A percentile compares a stretch with the other conserved stretches of the same genome.
phyloP scores from a whole-genome alignment of 2,329 filamentous ascomycete genomes.

The Hymenoscyphus infarciens region DNA sequence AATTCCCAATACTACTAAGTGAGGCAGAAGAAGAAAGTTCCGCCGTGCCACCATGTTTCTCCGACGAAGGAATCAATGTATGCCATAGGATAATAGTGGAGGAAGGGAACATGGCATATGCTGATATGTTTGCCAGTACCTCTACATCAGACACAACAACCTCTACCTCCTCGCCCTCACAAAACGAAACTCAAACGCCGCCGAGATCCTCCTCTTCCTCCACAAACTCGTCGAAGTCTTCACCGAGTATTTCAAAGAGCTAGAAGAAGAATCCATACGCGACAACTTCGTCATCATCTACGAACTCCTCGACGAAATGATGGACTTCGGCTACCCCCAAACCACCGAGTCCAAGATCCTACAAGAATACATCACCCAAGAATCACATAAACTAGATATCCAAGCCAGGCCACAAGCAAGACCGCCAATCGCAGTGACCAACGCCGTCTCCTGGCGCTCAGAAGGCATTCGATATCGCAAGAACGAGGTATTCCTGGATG shows the following conservation, averaged over 20 bases:
- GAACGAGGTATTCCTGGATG: conserved; percentile 98
- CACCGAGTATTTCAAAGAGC: conserved; percentile 98
- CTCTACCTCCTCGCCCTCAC: conserved; percentile 96
- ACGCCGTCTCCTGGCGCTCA: conserved; percentile 95
- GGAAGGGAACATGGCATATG: not conserved
- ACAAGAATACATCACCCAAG: conserved; percentile 98
- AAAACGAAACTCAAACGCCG: conserved; percentile 98
- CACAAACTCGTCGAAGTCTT: conserved; percentile 99
- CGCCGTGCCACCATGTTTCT: conserved; percentile 95
- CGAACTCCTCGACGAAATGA: conserved; percentile 98
- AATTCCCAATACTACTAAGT: conserved; percentile 91
- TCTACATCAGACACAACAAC: conserved; percentile 99
- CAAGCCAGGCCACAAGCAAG: conserved; percentile 92
- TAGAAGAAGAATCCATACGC: conserved; percentile 97
- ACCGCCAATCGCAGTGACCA: conserved; percentile 95
- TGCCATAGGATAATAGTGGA: conserved; percentile 30
- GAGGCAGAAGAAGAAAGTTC: conserved; percentile 99
- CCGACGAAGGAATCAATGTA: conserved; percentile 96
- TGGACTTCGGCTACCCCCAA: conserved; percentile 99
- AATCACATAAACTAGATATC: conserved; percentile 96
- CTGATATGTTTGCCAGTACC: conserved; percentile 58
- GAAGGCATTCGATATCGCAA: conserved; percentile 98
- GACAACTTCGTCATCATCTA: conserved; percentile 99
- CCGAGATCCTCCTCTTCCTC: conserved; percentile 95
- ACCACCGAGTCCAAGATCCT: conserved; percentile 98